phyloP scores from a whole-genome alignment of 2,329 filamentous ascomycete genomes.

The Dactylella cylindrospora region DNA sequence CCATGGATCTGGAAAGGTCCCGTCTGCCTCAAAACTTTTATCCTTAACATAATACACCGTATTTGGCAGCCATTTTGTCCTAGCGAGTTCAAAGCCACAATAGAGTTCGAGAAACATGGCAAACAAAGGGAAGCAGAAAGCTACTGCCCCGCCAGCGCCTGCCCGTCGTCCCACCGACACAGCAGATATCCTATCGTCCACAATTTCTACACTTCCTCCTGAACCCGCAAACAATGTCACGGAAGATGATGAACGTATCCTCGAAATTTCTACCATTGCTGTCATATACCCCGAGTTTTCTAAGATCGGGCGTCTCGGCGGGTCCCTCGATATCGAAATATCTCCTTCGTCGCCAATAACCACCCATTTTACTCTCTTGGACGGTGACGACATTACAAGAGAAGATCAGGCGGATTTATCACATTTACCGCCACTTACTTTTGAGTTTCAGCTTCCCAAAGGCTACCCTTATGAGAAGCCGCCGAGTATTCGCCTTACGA shows the following conservation, averaged over 20 bases:
- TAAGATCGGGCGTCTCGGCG: constrained; percentile 60
- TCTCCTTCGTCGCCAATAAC: constrained; percentile 45
- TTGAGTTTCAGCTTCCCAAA: constrained; percentile 60
- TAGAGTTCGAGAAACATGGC: no score
- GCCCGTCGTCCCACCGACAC: constrained; percentile 15
- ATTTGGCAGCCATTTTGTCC: no score
- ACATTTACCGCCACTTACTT: constrained; percentile 62
- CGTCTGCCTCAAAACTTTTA: neutral
- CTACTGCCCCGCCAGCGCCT: constrained; percentile 4
- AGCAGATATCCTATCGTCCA: constrained; percentile 22
- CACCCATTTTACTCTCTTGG: constrained; percentile 58
- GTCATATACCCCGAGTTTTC: constrained; percentile 70
- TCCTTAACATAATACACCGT: neutral
- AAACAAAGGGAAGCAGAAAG: constrained; percentile 33
- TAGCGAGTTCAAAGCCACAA: no score
- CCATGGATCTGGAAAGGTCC: neutral
- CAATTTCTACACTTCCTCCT: constrained; percentile 25
- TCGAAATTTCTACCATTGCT: constrained; percentile 63
- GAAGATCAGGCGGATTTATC: constrained; percentile 40
- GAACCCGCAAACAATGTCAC: constrained; percentile 26
- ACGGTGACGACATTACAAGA: constrained; percentile 51
- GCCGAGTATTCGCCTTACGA: constrained; percentile 59
- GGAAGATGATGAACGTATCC: constrained; percentile 58
- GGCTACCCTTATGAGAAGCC: constrained; percentile 62
- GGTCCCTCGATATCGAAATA: constrained; percentile 47